Base-by-base conservation (phyloP, 23 red algal genomes). In the Agarophyton chilense region DNA sequence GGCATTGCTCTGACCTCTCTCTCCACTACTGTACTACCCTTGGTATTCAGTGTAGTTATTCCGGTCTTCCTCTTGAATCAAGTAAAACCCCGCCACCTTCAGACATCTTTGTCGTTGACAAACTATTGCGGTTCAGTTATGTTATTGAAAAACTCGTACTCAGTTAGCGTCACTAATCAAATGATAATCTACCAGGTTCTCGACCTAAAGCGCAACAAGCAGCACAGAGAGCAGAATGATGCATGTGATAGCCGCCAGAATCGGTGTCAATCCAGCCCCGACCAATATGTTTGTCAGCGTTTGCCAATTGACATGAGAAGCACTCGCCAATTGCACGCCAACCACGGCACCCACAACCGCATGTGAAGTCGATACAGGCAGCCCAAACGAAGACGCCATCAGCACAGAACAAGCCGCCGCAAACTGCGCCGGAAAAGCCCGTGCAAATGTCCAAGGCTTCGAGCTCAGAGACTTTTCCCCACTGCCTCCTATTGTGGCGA, bases 291-390 rank as follows among this genome's bases (percentile, higher is more conserved):
- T 79, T 74, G 68, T 77, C 43, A 52, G 79, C 54, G 57, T 95
- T 55, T 25, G 25, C 43, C 52, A 72, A 28, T 96, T 95, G 36
- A 96, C 74, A 31, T 83, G 49, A 86, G 90, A 94, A 29, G 93
- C 97, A 16, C 90, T 90, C 0, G 86, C 89, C 10, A 99, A 34
- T 16, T 90, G 93, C 24, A 99, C 68, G 18, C 97, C 97, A 68
- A 95, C 79, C 25, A 95, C 75, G 22, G 93, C 56, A 25, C 93
- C 93, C 58, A 95, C 94, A n/a, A 99, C 94, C 25, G 97, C 87
- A 35, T 99, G 97, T 18, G 97, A 96, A 38, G 93, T 92, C 47
- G 90, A 94, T 38, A 99, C 97, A 10, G 97, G 97, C 43, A 99
- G 90, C 10, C 97, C 97, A 34, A 93, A 96, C 26, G 68, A 74